Percentiles rank a stretch among this genome's conserved stretches.
phyloP scores from a whole-genome alignment of 2,329 filamentous ascomycete genomes.

The Colletotrichum sp. region DNA sequence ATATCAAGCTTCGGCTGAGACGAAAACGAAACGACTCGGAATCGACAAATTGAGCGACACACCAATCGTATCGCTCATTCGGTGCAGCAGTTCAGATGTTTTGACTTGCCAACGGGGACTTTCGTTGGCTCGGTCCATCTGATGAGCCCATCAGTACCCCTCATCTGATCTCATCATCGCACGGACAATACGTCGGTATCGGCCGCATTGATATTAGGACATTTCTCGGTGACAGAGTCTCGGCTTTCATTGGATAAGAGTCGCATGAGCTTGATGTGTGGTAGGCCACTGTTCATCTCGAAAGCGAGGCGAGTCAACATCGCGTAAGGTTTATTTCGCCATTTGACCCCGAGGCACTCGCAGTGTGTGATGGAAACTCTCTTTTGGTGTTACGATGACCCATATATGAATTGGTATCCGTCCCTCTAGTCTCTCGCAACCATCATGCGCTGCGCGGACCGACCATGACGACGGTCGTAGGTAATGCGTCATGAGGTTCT shows the following conservation, averaged over 20 bases:
- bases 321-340: background rate
- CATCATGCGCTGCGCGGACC: accelerated
- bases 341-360: background rate
- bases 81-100: background rate
- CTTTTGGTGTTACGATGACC: background rate
- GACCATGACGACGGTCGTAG: background rate
- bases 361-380: background rate
- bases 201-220: background rate
- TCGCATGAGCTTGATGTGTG: background rate
- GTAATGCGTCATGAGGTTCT: background rate
- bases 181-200: background rate
- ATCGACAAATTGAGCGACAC: background rate
- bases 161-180: background rate
- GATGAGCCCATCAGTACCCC: background rate
- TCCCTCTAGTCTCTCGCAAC: accelerated
- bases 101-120: background rate
- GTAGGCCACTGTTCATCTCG: background rate
- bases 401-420: background rate
- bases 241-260: background rate
- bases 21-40: background rate
- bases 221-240: background rate
- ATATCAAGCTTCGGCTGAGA: conserved; percentile 1
- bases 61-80: background rate
- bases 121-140: background rate
- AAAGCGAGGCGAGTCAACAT: background rate